Conservation (phyloP, 2,329 filamentous ascomycete genomes). For the Colletotrichum cordylinicola region DNA sequence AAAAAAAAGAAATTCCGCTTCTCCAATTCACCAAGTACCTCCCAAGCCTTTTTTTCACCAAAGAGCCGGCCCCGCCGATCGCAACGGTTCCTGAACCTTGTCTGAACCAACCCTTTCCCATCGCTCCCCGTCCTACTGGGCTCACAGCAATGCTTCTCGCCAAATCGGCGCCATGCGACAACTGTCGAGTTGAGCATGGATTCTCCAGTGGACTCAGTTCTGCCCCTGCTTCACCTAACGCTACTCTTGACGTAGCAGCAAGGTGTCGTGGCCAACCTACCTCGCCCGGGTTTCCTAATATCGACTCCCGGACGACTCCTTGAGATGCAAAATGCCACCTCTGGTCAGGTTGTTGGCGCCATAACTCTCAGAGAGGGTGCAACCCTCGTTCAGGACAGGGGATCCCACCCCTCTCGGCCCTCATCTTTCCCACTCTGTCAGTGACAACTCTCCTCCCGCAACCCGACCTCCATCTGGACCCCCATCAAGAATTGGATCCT, state of each 20-base stretch:
- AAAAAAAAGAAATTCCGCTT: background rate
- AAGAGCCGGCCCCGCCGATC: conserved; percentile 10
- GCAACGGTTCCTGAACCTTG: conserved; percentile 14
- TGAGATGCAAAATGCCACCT: background rate
- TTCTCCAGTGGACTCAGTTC: background rate
- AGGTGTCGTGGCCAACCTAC: conserved; percentile 1
- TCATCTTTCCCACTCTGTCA: background rate
- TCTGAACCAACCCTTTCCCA: conserved; percentile 12
- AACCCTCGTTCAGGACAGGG: background rate
- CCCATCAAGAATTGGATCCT: conserved; percentile 10
- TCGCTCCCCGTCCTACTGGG: background rate
- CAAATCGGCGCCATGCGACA: conserved; percentile 4
- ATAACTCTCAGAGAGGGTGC: background rate
- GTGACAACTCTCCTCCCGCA: background rate
- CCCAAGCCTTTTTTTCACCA: background rate
- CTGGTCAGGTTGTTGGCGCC: background rate
- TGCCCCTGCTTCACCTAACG: background rate
- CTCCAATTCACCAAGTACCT: background rate
- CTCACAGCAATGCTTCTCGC: background rate
- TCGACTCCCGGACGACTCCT: conserved; percentile 2
- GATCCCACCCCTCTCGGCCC: background rate
- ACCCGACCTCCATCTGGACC: background rate
- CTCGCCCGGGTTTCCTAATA: conserved; percentile 9
- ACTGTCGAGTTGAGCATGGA: background rate
- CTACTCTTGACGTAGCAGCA: background rate